Percentiles rank a stretch among this genome's conserved stretches.
Evolutionary conservation across 2,329 filamentous ascomycete species (phyloP).

Genomic region (Coleophoma crateriformis): DNA sequence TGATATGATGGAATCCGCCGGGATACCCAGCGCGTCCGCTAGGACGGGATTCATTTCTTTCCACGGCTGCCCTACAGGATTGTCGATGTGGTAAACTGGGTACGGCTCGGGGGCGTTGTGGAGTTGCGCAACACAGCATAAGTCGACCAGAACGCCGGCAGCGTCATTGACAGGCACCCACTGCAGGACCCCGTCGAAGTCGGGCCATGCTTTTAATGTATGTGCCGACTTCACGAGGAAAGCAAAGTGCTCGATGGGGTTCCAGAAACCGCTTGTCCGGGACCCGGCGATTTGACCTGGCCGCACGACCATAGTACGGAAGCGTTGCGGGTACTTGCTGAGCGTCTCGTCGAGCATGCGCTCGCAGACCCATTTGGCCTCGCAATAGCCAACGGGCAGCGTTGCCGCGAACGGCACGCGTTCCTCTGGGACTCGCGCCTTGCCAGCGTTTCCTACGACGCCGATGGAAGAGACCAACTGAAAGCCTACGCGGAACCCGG

Average conservation of each 20-base stretch:
- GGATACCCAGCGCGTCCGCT: slow-evolving; percentile 25
- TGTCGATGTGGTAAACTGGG: slow-evolving; percentile 38
- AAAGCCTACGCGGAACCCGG: background rate
- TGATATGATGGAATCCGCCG: background rate
- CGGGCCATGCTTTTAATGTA: slow-evolving; percentile 33
- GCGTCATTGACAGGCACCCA: slow-evolving; percentile 41
- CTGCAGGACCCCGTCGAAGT: slow-evolving; percentile 28
- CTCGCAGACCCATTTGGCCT: slow-evolving; percentile 45
- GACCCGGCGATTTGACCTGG: slow-evolving; percentile 47
- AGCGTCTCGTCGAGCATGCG: slow-evolving; percentile 40
- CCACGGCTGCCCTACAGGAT: slow-evolving; percentile 35
- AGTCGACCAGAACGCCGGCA: slow-evolving; percentile 26
- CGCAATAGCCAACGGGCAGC: slow-evolving; percentile 40
- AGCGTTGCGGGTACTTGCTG: slow-evolving; percentile 30
- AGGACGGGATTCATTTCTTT: slow-evolving; percentile 18
- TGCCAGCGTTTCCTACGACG: background rate
- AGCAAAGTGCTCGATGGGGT: slow-evolving; percentile 41
- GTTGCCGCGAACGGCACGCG: slow-evolving; percentile 30
- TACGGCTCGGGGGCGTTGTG: slow-evolving; percentile 12
- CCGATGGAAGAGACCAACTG: background rate
- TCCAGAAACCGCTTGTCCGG: slow-evolving; percentile 43
- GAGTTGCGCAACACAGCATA: slow-evolving; percentile 13
- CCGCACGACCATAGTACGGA: slow-evolving; percentile 36
- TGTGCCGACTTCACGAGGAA: slow-evolving; percentile 45
- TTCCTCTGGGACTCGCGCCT: slow-evolving; percentile 34